phyloP scores from a whole-genome alignment of 164 flowering plant species.

The Annona squamosa region DNA sequence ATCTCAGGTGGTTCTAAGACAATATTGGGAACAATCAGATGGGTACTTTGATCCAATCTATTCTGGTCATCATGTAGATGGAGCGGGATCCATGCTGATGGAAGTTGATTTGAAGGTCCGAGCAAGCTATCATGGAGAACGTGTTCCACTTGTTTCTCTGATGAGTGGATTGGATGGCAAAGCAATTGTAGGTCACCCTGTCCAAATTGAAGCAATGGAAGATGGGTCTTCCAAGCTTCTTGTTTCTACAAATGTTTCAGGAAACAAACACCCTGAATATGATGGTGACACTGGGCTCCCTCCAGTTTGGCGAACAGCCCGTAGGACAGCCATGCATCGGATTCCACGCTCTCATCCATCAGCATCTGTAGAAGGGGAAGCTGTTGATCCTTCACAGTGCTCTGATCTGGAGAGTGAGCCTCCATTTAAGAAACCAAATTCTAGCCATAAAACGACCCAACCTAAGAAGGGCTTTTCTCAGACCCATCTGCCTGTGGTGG shows the following conservation, averaged over 20 bases:
- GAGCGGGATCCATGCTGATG: constrained; percentile 36
- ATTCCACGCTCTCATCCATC: constrained; percentile 59
- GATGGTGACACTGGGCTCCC: constrained; percentile 40
- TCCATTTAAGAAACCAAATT: constrained; percentile 22
- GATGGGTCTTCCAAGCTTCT: constrained; percentile 48
- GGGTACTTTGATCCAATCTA: constrained; percentile 35
- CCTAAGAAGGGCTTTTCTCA: constrained; percentile 16
- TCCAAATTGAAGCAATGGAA: constrained; percentile 53
- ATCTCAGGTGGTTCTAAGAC: constrained; percentile 27
- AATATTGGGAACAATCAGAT: constrained; percentile 45
- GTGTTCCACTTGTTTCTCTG: constrained; percentile 72
- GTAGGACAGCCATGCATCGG: constrained; percentile 74
- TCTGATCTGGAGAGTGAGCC: constrained; percentile 30
- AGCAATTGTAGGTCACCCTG: constrained; percentile 84
- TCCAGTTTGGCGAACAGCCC: constrained; percentile 82
- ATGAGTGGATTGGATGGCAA: constrained; percentile 71
- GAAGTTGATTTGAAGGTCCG: constrained; percentile 80
- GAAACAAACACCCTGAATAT: constrained; percentile 23
- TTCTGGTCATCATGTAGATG: constrained; percentile 30
- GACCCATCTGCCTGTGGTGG: constrained; percentile 22
- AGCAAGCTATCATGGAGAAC: constrained; percentile 52
- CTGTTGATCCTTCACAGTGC: constrained; percentile 25
- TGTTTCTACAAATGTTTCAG: constrained; percentile 25
- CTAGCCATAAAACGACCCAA: constrained; percentile 18
- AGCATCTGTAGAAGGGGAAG: constrained; percentile 37